phyloP scores from a whole-genome alignment of 805 yeast species.

The Wickerhamiella kurtzmanii region DNA sequence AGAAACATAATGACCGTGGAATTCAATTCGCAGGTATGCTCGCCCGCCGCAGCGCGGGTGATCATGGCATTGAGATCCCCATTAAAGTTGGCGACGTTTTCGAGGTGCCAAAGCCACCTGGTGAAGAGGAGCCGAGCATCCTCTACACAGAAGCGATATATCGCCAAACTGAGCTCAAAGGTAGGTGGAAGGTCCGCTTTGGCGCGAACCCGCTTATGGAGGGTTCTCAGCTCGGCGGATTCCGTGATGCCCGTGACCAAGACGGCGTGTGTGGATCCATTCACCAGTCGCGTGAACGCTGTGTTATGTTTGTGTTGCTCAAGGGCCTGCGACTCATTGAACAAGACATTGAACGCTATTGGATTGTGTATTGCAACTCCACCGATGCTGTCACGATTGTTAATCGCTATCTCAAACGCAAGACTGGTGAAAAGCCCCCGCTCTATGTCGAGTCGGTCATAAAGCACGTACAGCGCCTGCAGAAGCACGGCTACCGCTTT shows the following conservation, averaged over 20 bases:
- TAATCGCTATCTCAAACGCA: background rate
- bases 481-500: conserved; percentile 9
- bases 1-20: conserved; percentile 4
- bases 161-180: background rate
- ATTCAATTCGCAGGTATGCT: conserved; percentile 8
- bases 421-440: conserved; percentile 2
- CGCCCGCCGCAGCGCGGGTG: conserved; percentile 11
- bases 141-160: background rate
- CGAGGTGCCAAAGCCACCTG: conserved; percentile 4
- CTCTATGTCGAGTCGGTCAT: conserved; percentile 4
- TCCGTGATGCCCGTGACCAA: conserved; percentile 1
- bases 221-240: background rate
- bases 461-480: conserved; percentile 6
- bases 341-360: conserved; percentile 4
- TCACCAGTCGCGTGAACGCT: conserved; percentile 2
- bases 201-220: conserved; percentile 2
- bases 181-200: conserved; percentile 1
- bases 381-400: background rate
- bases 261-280: conserved; percentile 3
- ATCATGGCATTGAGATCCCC: conserved; percentile 6
- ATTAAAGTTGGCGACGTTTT: background rate
- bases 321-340: conserved; percentile 7
- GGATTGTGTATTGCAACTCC: conserved; percentile 4
- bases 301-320: conserved; percentile 2
- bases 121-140: conserved; percentile 1